These are phyloP conservation scores for Maudiozyma barnettii DNA, from an alignment of 805 yeast genomes.

Conservation along the genomic window DNA sequence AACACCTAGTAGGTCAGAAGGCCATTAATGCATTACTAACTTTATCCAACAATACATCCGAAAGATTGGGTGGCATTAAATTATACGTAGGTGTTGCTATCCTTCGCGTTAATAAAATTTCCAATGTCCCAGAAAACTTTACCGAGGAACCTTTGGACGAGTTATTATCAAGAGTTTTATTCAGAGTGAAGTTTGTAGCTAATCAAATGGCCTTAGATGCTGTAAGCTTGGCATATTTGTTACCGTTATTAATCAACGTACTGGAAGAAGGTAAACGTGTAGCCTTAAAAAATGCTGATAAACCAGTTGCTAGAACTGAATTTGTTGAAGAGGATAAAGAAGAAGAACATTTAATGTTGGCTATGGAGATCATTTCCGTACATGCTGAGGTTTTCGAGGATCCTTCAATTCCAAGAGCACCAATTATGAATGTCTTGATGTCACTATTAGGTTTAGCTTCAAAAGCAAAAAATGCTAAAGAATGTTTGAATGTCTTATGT, in stretches of 20 bases:
- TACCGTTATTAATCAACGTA: conserved; percentile 66
- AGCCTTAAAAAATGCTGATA: conserved; percentile 44
- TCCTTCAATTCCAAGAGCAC: conserved; percentile 56
- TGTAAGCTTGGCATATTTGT: conserved; percentile 56
- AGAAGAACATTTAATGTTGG: conserved; percentile 74
- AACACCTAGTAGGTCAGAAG: conserved; percentile 33
- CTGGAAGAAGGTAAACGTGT: conserved; percentile 55
- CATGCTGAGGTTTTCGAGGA: conserved; percentile 64
- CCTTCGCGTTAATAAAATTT: conserved; percentile 45
- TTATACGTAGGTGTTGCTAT: conserved; percentile 60
- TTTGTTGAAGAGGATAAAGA: conserved; percentile 76
- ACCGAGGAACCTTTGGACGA: conserved; percentile 44
- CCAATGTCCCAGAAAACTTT: conserved; percentile 37
- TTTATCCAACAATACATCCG: conserved; percentile 43
- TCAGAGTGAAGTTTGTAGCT: conserved; percentile 62
- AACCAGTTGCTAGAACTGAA: conserved; percentile 48
- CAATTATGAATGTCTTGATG: conserved; percentile 52
- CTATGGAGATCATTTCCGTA: conserved; percentile 61
- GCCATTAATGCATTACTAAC: conserved; percentile 45
- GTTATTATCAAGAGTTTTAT: conserved; percentile 56
- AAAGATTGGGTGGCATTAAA: conserved; percentile 42
- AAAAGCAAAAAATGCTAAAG: conserved; percentile 74
- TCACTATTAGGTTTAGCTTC: conserved; percentile 63
- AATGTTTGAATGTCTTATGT: conserved; percentile 67
- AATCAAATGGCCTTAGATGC: conserved; percentile 66